Percentiles rank a stretch among this genome's conserved stretches.
Conservation (phyloP, 768 basidiomycete genomes). For the Mycena polygramma region DNA sequence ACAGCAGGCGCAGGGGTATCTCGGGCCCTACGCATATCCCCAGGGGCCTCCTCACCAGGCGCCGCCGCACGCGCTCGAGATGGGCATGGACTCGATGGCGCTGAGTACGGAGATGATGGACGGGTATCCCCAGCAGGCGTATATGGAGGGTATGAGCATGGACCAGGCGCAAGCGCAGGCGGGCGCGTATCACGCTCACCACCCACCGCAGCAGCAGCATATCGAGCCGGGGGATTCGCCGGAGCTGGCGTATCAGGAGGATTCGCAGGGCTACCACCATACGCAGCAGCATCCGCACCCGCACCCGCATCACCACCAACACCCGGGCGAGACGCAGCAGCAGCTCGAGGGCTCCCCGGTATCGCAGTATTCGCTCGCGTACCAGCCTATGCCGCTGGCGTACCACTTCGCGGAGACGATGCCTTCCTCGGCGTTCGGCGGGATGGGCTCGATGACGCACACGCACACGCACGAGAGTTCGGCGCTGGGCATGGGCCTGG, state of each 20-base stretch:
- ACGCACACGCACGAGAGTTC: constrained; percentile 21
- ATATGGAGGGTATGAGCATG: constrained; percentile 37
- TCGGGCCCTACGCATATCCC: constrained; percentile 35
- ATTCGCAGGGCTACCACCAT: constrained; percentile 27
- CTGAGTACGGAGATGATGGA: constrained; percentile 29
- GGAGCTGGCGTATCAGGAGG: constrained; percentile 20
- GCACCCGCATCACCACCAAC: constrained; percentile 14
- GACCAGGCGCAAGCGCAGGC: neutral
- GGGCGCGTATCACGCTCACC: constrained; percentile 31
- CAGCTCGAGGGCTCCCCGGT: constrained; percentile 15
- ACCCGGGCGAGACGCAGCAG: neutral
- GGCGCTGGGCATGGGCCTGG: constrained; percentile 19
- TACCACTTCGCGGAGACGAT: constrained; percentile 35
- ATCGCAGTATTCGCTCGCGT: constrained; percentile 35
- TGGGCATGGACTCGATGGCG: constrained; percentile 31
- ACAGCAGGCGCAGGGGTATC: constrained; percentile 39
- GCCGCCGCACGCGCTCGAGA: constrained; percentile 31
- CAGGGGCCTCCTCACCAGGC: constrained; percentile 28
- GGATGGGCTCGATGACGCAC: constrained; percentile 11
- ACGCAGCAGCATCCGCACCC: constrained; percentile 6
- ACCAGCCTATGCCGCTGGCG: constrained; percentile 31
- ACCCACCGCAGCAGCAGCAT: constrained; percentile 13
- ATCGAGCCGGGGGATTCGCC: constrained; percentile 18
- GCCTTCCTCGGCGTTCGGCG: constrained; percentile 15
- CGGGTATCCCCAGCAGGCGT: constrained; percentile 31